A percentile compares a stretch with the other conserved stretches of the same genome.
phyloP scores from a whole-genome alignment of 2,329 filamentous ascomycete genomes.

The Xylariales sp. region DNA sequence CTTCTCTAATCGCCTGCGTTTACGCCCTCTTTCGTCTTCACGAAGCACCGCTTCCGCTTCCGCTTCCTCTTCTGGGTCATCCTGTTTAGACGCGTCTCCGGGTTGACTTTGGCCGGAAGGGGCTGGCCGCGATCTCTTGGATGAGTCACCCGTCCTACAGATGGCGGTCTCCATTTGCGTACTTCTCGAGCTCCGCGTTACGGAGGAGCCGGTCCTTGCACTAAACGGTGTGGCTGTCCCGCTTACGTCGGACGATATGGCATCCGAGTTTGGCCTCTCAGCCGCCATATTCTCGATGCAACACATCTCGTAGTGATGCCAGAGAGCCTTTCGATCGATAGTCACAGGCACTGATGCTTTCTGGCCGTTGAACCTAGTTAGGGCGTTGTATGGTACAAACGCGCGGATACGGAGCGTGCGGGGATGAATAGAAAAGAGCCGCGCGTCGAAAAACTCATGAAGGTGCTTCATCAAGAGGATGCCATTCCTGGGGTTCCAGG shows the following conservation, averaged over 20 bases:
- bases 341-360: not conserved
- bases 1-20: constrained; percentile 8
- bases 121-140: constrained; percentile 14
- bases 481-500: constrained; percentile 17
- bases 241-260: not conserved
- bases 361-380: constrained; percentile 10
- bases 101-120: constrained; percentile 7
- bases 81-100: not conserved
- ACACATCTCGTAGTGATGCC: constrained; percentile 25
- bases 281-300: constrained; percentile 28
- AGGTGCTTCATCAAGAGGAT: constrained; percentile 21
- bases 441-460: constrained; percentile 12
- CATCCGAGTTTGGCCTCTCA: constrained; percentile 4
- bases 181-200: constrained; percentile 6
- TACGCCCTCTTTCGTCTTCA: constrained; percentile 1
- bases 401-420: constrained; percentile 10
- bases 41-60: not conserved
- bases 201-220: constrained; percentile 2
- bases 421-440: constrained; percentile 28
- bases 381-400: constrained; percentile 19
- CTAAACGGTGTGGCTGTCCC: constrained; percentile 10
- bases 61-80: constrained; percentile 2
- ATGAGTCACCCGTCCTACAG: constrained; percentile 14
- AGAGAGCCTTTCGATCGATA: constrained; percentile 4
- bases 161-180: constrained; percentile 12